Base-by-base conservation (phyloP, 768 basidiomycete species). In the Daedaleopsis nitida region DNA sequence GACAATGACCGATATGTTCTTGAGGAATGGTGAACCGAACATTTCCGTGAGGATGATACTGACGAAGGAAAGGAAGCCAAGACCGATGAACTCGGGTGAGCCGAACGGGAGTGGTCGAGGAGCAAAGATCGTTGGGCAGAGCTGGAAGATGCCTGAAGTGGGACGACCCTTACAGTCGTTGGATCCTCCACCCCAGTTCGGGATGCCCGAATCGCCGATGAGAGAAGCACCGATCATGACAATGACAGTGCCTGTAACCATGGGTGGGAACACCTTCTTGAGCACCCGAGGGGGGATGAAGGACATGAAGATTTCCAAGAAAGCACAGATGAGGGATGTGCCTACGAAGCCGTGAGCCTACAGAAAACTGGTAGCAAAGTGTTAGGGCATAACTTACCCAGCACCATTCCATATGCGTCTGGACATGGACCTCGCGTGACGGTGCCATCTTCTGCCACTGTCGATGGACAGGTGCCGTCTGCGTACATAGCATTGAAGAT, bases 131-230 rank as follows among this genome's bases (percentile, higher is more conserved):
- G 81, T 86, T 0, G 91, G 92, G 66, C 92, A 95, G 1, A 91
- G 76, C 59, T 77, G 71, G 71, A 89, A 93, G 57, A 88, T 81
- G 1, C 91, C 89, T 8, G 78, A 82, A 3, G 76, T 75, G 1
- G 89, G 90, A n/a, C 84, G 80, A 5, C 62, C 62, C 50, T 79
- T 75, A 70, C 92, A 95, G 60, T 81, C 81, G 63, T 91, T 92
- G 8, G 88, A 86, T 16, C 92, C 92, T 35, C 92, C 92, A 45
- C 87, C 92, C 92, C 92, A 95, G 72, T 92, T 86, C 11, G 82
- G 81, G 47, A 89, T 83, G 3, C 92, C 92, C 8, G 87, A 89
- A 1, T 78, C 74, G 43, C 91, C 91, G 53, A 94, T 81, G 37
- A 94, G 81, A 0, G 87, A 87, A 0, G 87, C 86, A 3, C 92